phyloP scores from a whole-genome alignment of 352 stramenopile genomes.

The Halophytophthora batemanensis region DNA sequence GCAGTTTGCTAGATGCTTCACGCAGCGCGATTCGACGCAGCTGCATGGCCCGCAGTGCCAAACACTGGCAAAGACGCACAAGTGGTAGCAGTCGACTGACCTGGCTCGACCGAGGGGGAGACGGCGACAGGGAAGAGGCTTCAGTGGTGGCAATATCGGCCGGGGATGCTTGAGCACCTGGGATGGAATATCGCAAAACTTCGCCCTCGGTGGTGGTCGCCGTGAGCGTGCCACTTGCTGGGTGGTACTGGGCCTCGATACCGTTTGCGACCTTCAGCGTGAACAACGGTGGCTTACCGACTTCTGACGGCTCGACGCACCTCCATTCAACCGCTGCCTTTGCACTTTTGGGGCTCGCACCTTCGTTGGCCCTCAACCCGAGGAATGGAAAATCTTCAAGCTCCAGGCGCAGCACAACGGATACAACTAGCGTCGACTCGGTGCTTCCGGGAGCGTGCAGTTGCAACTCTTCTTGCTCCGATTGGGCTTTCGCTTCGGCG shows the following conservation, averaged over 20 bases:
- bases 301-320: conserved; percentile 43
- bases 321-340: conserved; percentile 35
- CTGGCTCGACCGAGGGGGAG: conserved; percentile 6
- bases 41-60: conserved; percentile 48
- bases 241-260: conserved; percentile 30
- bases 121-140: conserved; percentile 1
- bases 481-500: conserved; percentile 1
- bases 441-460: conserved; percentile 6
- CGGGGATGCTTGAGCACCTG: conserved; percentile 8
- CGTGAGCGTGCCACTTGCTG: conserved; percentile 21
- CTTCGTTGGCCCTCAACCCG: conserved; percentile 14
- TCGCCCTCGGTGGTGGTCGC: conserved; percentile 20
- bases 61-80: conserved; percentile 49
- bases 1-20: conserved; percentile 30
- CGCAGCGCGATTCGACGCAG: conserved; percentile 42
- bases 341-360: background rate
- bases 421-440: conserved; percentile 12
- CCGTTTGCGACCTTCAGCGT: conserved; percentile 36
- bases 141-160: background rate
- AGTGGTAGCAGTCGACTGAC: conserved; percentile 17
- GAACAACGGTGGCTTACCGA: conserved; percentile 40
- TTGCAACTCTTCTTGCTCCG: conserved; percentile 6
- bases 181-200: conserved; percentile 25
- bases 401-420: conserved; percentile 46
- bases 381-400: conserved; percentile 39